A percentile compares a stretch with the other conserved stretches of the same genome.
phyloP scores from a whole-genome alignment of 139 green algal species.

The Mychonastes homosphaera region DNA sequence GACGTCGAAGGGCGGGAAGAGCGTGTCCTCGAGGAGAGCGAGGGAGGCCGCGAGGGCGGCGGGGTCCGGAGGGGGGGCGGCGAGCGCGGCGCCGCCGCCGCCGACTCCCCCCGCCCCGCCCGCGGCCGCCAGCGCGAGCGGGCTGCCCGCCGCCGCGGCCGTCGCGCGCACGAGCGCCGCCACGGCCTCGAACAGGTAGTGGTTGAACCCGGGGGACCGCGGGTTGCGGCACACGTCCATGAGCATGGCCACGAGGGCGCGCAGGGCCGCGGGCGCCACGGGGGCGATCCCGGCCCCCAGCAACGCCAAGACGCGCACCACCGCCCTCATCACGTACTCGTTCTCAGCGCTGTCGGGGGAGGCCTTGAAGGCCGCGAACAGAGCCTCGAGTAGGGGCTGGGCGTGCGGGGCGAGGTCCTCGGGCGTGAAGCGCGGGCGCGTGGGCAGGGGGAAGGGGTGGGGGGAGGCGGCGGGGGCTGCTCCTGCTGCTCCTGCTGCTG shows the following conservation, averaged over 20 bases:
- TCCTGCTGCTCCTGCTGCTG: no score
- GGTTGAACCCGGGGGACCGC: constrained; percentile 88
- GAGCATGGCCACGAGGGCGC: constrained; percentile 55
- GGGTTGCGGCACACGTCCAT: constrained; percentile 87
- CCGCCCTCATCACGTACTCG: constrained; percentile 85
- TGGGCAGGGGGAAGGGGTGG: no score
- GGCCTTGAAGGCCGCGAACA: constrained; percentile 78
- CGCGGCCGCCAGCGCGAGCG: no score
- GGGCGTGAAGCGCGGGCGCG: constrained; percentile 44
- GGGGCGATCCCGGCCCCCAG: constrained; percentile 55
- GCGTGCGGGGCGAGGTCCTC: constrained; percentile 56
- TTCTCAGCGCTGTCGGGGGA: constrained; percentile 81
- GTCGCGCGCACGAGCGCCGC: constrained; percentile 69
- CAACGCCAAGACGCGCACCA: constrained; percentile 82
- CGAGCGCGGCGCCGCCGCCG: no score
- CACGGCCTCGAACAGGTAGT: constrained; percentile 95
- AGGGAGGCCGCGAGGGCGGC: constrained; percentile 43
- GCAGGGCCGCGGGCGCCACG: constrained; percentile 34
- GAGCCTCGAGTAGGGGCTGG: constrained; percentile 54
- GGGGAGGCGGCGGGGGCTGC: no score
- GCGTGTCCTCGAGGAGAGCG: constrained; percentile 54
- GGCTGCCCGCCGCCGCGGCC: constrained; percentile 15
- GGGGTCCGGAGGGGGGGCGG: no score
- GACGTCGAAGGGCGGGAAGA: constrained; percentile 92
- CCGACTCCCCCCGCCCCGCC: no score